Evolutionary conservation across 2,329 filamentous ascomycete species (phyloP), one percentile per base, ranked within the genome.

Genomic region (Fusarium odoratissimum): DNA sequence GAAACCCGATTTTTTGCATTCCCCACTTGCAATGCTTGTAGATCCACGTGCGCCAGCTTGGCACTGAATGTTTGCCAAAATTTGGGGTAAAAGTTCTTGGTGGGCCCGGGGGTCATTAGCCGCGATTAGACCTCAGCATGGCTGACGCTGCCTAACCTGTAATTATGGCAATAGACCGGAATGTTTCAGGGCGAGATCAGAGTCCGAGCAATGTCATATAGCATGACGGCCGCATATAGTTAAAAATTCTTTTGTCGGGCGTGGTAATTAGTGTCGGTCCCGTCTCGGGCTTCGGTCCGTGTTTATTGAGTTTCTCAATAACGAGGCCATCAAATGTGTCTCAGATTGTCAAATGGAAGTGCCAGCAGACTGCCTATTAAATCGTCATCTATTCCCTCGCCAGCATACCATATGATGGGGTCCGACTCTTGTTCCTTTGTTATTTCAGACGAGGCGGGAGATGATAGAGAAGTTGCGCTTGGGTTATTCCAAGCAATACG

Each of bases 191-290:
- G 7, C 8, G 21, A 42, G 37, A 30, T 55, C 23, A 30, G 3
- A 16, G 19, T 12, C 23, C 23, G 4, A n/a, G 9, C 19, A n/a
- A 28, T 7, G 3, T 6, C 2, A 28, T 37, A 28, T 13, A 25
- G 25, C 19, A 6, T 6, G 19, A 5, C 10, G 33, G 6, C 9
- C 49, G 7, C 2, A 8, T 2, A 3, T 28, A 19, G 1, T 4
- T 1, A 7, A 10, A 6, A 3, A 8, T 35, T 8, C 0, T 35
- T 25, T 14, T 3, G n/a, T 8, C 6, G n/a, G 17, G n/a, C 0
- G 25, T 2, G 25, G 8, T n/a, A 10, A 35, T 25, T 19, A 23
- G 11, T 33, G 8, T 1, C 12, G 16, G 30, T 11, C 30, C 3
- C 4, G 8, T 51, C n/a, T 21, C 48, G 12, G 17, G 30, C 2